A percentile compares a stretch with the other conserved stretches of the same genome.
These are phyloP conservation scores for Knufia fluminis DNA, from an alignment of 2,329 filamentous ascomycete species.

Conservation along the genomic window DNA sequence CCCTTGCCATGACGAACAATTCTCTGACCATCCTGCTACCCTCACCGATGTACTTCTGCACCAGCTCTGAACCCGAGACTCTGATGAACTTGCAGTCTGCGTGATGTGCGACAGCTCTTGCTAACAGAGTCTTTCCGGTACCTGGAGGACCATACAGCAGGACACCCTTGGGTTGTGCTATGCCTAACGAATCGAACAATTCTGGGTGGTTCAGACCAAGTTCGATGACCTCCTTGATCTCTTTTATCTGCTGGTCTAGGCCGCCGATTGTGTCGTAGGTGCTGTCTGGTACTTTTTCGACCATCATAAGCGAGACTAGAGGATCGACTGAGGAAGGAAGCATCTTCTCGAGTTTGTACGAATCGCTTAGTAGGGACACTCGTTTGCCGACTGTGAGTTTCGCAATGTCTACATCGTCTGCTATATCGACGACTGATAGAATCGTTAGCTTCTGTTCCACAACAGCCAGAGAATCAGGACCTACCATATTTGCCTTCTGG, in stretches of 20 bases:
- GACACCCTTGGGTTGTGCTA: constrained; percentile 96
- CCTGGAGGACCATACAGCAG: constrained; percentile 92
- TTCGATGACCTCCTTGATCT: constrained; percentile 99
- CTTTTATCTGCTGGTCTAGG: constrained; percentile 97
- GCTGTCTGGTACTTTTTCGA: constrained; percentile 98
- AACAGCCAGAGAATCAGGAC: constrained; percentile 26
- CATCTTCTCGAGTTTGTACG: constrained; percentile 98
- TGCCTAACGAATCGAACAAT: constrained; percentile 97
- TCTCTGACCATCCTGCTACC: constrained; percentile 97
- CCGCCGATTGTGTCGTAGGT: constrained; percentile 99
- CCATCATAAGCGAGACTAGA: constrained; percentile 99
- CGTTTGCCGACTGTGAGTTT: constrained; percentile 98
- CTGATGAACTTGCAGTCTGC: constrained; percentile 99
- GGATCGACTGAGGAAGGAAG: constrained; percentile 96
- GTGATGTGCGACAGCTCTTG: constrained; percentile 92
- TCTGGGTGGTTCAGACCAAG: constrained; percentile 96
- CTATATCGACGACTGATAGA: constrained; percentile 76
- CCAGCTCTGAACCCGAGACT: constrained; percentile 88
- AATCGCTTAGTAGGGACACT: constrained; percentile 90
- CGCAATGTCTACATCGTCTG: constrained; percentile 84
- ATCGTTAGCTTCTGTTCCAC: constrained; percentile 20
- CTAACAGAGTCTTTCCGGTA: constrained; percentile 92
- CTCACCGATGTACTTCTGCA: constrained; percentile 99
- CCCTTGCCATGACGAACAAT: constrained; percentile 96
- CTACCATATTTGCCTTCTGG: constrained; percentile 98